A percentile compares a stretch with the other conserved stretches of the same genome.
Conservation (phyloP, 331 rosid species). For the Rosa hybrid region DNA sequence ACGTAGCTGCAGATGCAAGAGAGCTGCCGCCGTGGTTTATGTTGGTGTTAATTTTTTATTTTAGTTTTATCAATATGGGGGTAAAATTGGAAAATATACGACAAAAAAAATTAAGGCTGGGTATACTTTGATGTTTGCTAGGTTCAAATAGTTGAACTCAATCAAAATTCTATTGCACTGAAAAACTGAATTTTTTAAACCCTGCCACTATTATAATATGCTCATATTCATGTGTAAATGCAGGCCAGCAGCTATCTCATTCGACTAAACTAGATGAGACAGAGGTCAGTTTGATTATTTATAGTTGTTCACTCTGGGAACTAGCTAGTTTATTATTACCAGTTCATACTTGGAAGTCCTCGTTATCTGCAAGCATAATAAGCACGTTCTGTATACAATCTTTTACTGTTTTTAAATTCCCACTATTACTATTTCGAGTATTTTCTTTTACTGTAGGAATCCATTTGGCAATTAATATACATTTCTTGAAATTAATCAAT, state of each 20-base stretch:
- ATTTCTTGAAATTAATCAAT: neutral
- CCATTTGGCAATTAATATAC: neutral
- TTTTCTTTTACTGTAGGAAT: neutral
- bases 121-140: no score
- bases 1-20: no score
- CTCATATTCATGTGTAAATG: neutral
- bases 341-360: neutral
- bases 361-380: neutral
- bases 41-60: no score
- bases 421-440: neutral
- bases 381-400: neutral
- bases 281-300: neutral
- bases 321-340: neutral
- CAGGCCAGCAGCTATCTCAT: slow-evolving; percentile 2
- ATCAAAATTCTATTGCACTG: neutral
- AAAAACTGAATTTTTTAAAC: neutral
- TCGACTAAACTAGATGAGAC: neutral
- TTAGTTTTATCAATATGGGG: no score
- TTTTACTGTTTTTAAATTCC: neutral
- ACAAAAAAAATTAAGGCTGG: no score
- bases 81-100: no score
- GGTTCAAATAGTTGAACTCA: no score
- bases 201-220: neutral
- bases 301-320: neutral
- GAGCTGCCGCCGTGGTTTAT: no score